Evolutionary conservation across 371 early-diverging fungal genomes (phyloP).

Genomic region (Cladochytrium tenue): DNA sequence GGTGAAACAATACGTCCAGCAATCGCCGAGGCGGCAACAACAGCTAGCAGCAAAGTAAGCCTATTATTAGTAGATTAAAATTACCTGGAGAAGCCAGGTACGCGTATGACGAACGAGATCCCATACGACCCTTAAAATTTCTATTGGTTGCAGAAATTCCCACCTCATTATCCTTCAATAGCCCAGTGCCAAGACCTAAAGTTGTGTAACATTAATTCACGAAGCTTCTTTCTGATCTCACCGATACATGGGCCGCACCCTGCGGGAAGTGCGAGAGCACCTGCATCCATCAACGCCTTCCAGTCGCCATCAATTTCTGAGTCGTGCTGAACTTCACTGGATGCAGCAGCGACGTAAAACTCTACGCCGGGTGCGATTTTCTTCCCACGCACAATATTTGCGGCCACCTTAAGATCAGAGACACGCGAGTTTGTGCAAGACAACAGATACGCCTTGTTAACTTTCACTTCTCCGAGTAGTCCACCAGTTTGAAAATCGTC

Average conservation of each 20-base stretch:
- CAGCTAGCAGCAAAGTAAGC: no score
- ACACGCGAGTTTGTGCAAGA: slow-evolving; percentile 92
- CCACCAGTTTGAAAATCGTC: slow-evolving; percentile 67
- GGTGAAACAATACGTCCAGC: slow-evolving; percentile 79
- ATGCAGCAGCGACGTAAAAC: slow-evolving; percentile 93
- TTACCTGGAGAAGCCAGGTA: slow-evolving; percentile 86
- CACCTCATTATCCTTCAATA: slow-evolving; percentile 89
- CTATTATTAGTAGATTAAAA: slow-evolving; percentile 17
- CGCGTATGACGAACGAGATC: slow-evolving; percentile 82
- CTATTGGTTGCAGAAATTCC: slow-evolving; percentile 96
- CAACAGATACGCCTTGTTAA: slow-evolving; percentile 94
- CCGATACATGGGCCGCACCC: slow-evolving; percentile 97
- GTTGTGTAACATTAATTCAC: slow-evolving; percentile 24
- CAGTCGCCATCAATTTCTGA: slow-evolving; percentile 84
- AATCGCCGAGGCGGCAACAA: slow-evolving; percentile 88
- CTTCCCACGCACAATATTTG: slow-evolving; percentile 55
- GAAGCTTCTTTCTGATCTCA: slow-evolving; percentile 15
- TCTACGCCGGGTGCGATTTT: slow-evolving; percentile 84
- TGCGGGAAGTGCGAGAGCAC: slow-evolving; percentile 85
- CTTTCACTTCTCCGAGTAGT: slow-evolving; percentile 46
- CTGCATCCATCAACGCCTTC: slow-evolving; percentile 81
- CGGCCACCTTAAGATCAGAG: slow-evolving; percentile 84
- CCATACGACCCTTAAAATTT: slow-evolving; percentile 98
- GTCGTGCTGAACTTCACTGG: slow-evolving; percentile 84
- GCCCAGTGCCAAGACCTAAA: slow-evolving; percentile 75